phyloP scores from a whole-genome alignment of 768 basidiomycete genomes.

The Pulveroboletus sp. region DNA sequence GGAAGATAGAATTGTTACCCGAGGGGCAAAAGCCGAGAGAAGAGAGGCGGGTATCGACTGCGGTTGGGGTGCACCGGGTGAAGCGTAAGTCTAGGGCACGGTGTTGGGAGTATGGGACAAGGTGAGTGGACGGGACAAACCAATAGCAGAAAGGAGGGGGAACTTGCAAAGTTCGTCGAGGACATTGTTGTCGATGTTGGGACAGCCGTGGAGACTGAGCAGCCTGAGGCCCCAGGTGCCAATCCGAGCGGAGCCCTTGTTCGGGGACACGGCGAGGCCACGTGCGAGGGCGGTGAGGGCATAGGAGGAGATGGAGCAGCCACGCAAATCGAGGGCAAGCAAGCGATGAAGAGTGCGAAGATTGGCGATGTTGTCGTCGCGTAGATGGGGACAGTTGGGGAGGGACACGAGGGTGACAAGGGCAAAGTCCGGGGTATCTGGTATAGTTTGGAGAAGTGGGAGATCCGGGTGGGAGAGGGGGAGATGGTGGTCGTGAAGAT shows the following conservation, averaged over 20 bases:
- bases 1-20: conserved; percentile 33
- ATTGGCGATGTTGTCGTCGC: conserved; percentile 51
- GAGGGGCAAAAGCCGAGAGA: conserved; percentile 28
- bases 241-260: conserved; percentile 11
- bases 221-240: conserved; percentile 63
- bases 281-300: conserved; percentile 53
- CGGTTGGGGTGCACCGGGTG: conserved; percentile 39
- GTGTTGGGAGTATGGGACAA: not conserved
- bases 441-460: conserved; percentile 55
- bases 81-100: conserved; percentile 44
- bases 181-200: conserved; percentile 42
- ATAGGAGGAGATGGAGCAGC: conserved; percentile 47
- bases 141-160: conserved; percentile 59
- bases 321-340: conserved; percentile 62
- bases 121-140: conserved; percentile 35
- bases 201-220: conserved; percentile 54
- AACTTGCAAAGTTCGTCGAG: conserved; percentile 44
- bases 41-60: conserved; percentile 13
- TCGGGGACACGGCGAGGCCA: conserved; percentile 35
- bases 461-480: conserved; percentile 55
- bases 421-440: conserved; percentile 53
- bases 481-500: conserved; percentile 34
- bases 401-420: conserved; percentile 66
- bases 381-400: conserved; percentile 51
- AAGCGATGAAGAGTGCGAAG: conserved; percentile 55